Evolutionary conservation across 768 basidiomycete species (phyloP), one percentile per base, ranked within the genome.

Genomic region (Auriscalpium orientale): DNA sequence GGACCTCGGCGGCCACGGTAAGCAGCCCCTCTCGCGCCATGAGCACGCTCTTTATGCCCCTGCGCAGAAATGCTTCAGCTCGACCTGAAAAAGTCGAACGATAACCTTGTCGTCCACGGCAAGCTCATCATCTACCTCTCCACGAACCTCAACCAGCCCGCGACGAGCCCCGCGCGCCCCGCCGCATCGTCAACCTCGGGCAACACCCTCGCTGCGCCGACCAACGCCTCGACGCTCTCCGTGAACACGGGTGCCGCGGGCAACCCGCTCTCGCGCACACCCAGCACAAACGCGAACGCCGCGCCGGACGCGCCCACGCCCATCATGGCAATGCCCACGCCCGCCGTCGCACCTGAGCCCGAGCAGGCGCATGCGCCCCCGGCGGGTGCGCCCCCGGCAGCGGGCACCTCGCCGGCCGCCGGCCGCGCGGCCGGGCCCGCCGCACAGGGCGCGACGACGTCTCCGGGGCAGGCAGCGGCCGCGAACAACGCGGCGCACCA

Each of bases 51-150:
- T 11, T 16, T 11, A 34, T 43, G 21, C 36, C 55, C 28, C 12
- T 2, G 4, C 48, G 33, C 22, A 52, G 97, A 98, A 77, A 97
- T 97, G 86, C 81, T 98, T 50, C 98, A 95, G 1, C 71, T 95
- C 62, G 97, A 98, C 67, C 76, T 99, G 65, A 97, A 98, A 77
- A 95, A 95, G 72, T 98, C 95, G n/a, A 97, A 95, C 64, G 97
- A 99, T 71, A 95, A 97, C 68, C 83, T 97, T 28, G 90, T 94
- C 49, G 97, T 99, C 4, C 94, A 98, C 66, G 97, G 97, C 48
- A 98, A 98, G 73, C 82, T 99, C 62, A 95, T 98, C 70, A 83
- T 98, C 62, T 94, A 95, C 72, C 80, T 99, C 38, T 95, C 93
- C 16, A 98, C 97, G 49, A 95, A 98, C 67, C 78, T 91, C 67